Evolutionary conservation across 2,329 filamentous ascomycete genomes (phyloP).

Genomic region (Cladosporium colombiae): DNA sequence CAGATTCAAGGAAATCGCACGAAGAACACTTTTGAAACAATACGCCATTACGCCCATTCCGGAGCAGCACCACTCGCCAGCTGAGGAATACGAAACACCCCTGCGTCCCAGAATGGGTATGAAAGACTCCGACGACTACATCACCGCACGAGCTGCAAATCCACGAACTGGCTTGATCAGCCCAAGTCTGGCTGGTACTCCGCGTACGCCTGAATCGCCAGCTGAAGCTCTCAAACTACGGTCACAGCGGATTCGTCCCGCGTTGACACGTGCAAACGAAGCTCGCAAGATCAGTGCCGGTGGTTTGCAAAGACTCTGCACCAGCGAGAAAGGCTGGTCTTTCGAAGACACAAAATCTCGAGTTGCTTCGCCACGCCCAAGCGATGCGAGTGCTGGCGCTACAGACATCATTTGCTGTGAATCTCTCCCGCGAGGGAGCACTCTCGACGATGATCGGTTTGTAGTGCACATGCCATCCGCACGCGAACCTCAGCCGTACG

Average conservation of each 20-base stretch:
- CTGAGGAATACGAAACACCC: neutral
- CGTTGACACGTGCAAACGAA: constrained; percentile 30
- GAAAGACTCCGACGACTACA: constrained; percentile 40
- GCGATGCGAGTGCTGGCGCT: constrained; percentile 19
- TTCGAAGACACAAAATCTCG: constrained; percentile 21
- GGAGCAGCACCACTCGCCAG: neutral
- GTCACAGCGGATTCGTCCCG: constrained; percentile 20
- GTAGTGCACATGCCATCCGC: constrained; percentile 40
- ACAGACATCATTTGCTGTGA: neutral
- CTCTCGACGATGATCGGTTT: constrained; percentile 31
- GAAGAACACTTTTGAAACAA: constrained; percentile 24
- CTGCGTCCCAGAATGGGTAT: constrained; percentile 32
- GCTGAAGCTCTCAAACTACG: constrained; percentile 31
- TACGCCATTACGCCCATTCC: neutral
- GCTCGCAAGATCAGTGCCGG: constrained; percentile 31
- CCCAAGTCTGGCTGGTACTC: constrained; percentile 30
- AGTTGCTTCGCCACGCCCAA: constrained; percentile 23
- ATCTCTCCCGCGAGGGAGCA: neutral
- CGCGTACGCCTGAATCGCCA: constrained; percentile 33
- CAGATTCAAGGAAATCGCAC: constrained; percentile 24
- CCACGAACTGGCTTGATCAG: constrained; percentile 38
- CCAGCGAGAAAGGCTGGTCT: constrained; percentile 27
- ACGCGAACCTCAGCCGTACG: constrained; percentile 37
- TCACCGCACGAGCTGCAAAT: constrained; percentile 39
- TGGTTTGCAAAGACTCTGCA: constrained; percentile 20